Conservation (phyloP, 371 early-diverging fungal species). For the Mortierella sp. region DNA sequence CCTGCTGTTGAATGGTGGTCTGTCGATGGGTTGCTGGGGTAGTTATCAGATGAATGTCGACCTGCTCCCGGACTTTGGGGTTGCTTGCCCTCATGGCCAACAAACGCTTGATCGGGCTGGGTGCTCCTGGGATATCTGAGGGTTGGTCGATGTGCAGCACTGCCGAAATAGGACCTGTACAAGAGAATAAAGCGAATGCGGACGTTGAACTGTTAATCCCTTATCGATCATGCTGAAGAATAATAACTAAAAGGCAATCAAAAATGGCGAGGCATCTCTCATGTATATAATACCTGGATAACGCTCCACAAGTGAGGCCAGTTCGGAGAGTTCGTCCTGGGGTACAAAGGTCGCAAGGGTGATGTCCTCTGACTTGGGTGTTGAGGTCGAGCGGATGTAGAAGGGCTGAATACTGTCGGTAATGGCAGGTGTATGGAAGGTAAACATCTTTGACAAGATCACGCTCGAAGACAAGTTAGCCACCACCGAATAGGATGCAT, state of each 20-base stretch:
- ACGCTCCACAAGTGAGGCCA: constrained; percentile 48
- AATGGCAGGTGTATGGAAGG: constrained; percentile 46
- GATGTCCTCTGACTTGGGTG: constrained; percentile 51
- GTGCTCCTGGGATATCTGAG: constrained; percentile 25
- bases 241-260: neutral
- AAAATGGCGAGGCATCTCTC: neutral
- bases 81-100: constrained; percentile 56
- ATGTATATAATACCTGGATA: constrained; percentile 38
- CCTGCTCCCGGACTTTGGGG: constrained; percentile 54
- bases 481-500: constrained; percentile 48
- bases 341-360: constrained; percentile 57
- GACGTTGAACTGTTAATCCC: neutral
- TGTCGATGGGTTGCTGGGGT: constrained; percentile 55
- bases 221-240: neutral
- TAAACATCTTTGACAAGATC: constrained; percentile 58
- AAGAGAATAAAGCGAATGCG: neutral
- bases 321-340: constrained; percentile 54
- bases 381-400: constrained; percentile 46
- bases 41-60: constrained; percentile 64
- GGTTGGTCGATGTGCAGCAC: constrained; percentile 60
- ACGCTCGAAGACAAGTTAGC: constrained; percentile 44
- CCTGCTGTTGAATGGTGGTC: constrained; percentile 16
- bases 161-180: constrained; percentile 68
- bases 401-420: constrained; percentile 56
- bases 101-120: constrained; percentile 31